Evolutionary conservation across 768 basidiomycete genomes (phyloP).

Genomic region (Saitozyma sp.): DNA sequence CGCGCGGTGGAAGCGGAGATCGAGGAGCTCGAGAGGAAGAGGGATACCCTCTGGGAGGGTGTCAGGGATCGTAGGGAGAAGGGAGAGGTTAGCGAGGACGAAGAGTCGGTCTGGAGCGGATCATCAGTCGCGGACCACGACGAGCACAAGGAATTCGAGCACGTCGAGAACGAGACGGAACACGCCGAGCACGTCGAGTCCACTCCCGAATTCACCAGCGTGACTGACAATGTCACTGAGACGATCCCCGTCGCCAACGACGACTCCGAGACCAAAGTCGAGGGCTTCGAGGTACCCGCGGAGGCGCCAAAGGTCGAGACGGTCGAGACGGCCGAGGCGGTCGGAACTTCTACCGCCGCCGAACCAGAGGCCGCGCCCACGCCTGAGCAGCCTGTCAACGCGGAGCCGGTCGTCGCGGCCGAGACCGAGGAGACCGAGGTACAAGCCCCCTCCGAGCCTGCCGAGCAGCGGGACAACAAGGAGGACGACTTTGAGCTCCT

Average conservation of each 20-base stretch:
- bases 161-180: slow-evolving; percentile 15
- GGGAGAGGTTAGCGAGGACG: slow-evolving; percentile 30
- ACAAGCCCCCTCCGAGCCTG: neutral
- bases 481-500: slow-evolving; percentile 10
- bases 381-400: no score
- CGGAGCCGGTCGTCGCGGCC: no score
- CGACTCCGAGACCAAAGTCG: neutral
- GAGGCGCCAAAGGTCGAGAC: neutral
- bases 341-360: no score
- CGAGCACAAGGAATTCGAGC: slow-evolving; percentile 18
- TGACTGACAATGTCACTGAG: neutral
- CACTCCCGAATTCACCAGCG: neutral
- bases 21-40: slow-evolving; percentile 47
- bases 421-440: neutral
- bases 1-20: slow-evolving; percentile 65
- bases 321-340: no score
- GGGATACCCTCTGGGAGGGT: slow-evolving; percentile 36
- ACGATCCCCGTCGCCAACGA: neutral
- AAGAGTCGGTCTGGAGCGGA: slow-evolving; percentile 11
- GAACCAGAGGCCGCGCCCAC: no score
- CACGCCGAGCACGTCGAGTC: slow-evolving; percentile 4
- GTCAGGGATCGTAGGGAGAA: slow-evolving; percentile 26
- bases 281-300: neutral
- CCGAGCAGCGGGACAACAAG: slow-evolving; percentile 1
- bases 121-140: slow-evolving; percentile 26